Conservation (phyloP, 225 moss, liverwort and hornwort genomes). For the Polytrichum formosum region DNA sequence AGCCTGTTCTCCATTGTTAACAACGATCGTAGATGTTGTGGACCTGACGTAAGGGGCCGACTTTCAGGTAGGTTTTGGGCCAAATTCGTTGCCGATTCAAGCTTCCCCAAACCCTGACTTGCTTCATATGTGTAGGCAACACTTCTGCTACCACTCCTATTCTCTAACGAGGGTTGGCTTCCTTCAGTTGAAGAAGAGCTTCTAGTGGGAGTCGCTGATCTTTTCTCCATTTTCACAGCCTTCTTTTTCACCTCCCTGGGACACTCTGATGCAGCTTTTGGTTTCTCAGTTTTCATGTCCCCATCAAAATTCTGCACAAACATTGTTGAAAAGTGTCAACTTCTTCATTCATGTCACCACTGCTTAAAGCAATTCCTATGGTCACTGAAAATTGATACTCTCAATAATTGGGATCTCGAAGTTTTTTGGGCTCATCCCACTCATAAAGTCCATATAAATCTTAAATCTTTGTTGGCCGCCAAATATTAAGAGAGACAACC, state of each 20-base stretch:
- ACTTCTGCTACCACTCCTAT: conserved; percentile 9
- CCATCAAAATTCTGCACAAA: conserved; percentile 25
- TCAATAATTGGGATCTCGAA: too few species aligned
- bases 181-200: conserved; percentile 47
- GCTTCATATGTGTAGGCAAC: conserved; percentile 38
- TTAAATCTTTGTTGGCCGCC: too few species aligned
- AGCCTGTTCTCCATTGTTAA: conserved; percentile 41
- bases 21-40: conserved; percentile 40
- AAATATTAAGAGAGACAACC: too few species aligned
- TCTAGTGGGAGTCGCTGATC: conserved; percentile 8
- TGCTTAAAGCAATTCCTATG: too few species aligned
- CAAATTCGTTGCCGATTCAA: conserved; percentile 38
- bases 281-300: conserved; percentile 19
- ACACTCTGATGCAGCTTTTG: conserved; percentile 19
- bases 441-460: too few species aligned
- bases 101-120: conserved; percentile 47
- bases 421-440: too few species aligned
- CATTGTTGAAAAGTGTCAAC: neutral
- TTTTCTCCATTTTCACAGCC: conserved; percentile 19
- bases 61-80: conserved; percentile 39
- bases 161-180: conserved; percentile 37
- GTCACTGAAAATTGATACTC: too few species aligned
- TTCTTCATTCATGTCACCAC: too few species aligned
- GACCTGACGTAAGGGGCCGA: conserved; percentile 19
- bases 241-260: conserved; percentile 27